These are phyloP conservation scores for Backusella westeae DNA, from an alignment of 192 early-diverging fungal species.

Conservation along the genomic window DNA sequence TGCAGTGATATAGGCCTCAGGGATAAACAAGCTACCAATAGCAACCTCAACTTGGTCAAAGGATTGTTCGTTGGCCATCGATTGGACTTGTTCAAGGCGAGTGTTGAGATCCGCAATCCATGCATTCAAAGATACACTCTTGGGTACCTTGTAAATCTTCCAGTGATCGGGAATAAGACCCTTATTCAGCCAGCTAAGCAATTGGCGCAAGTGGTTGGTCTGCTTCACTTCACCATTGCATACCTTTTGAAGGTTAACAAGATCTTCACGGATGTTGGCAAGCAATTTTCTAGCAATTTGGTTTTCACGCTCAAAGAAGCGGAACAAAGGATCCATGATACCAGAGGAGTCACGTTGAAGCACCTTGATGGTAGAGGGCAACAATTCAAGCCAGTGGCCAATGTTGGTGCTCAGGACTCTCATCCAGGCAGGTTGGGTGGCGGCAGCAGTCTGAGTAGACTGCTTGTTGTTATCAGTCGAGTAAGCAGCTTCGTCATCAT, in stretches of 20 bases:
- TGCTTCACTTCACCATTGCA: slow-evolving; percentile 81
- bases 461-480: slow-evolving; percentile 27
- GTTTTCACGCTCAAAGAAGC: slow-evolving; percentile 84
- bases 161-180: slow-evolving; percentile 73
- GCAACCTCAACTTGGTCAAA: slow-evolving; percentile 56
- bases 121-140: slow-evolving; percentile 52
- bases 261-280: slow-evolving; percentile 60
- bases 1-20: slow-evolving; percentile 90
- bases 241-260: slow-evolving; percentile 59
- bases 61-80: slow-evolving; percentile 40
- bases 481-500: slow-evolving; percentile 76
- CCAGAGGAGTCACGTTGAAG: slow-evolving; percentile 31
- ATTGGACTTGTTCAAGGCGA: slow-evolving; percentile 64
- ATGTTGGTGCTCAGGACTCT: slow-evolving; percentile 53
- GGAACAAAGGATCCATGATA: slow-evolving; percentile 67
- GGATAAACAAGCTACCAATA: slow-evolving; percentile 85
- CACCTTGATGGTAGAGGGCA: slow-evolving; percentile 41
- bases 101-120: slow-evolving; percentile 76
- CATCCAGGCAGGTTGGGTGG: slow-evolving; percentile 76
- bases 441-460: slow-evolving; percentile 15
- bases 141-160: slow-evolving; percentile 63
- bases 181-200: slow-evolving; percentile 67
- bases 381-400: slow-evolving; percentile 51
- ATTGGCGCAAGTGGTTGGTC: slow-evolving; percentile 80
- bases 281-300: slow-evolving; percentile 60